Evolutionary conservation across 1,284 basidiomycete genomes (phyloP), one percentile per base, ranked within the genome.

Genomic region (Porodaedalea pini): DNA sequence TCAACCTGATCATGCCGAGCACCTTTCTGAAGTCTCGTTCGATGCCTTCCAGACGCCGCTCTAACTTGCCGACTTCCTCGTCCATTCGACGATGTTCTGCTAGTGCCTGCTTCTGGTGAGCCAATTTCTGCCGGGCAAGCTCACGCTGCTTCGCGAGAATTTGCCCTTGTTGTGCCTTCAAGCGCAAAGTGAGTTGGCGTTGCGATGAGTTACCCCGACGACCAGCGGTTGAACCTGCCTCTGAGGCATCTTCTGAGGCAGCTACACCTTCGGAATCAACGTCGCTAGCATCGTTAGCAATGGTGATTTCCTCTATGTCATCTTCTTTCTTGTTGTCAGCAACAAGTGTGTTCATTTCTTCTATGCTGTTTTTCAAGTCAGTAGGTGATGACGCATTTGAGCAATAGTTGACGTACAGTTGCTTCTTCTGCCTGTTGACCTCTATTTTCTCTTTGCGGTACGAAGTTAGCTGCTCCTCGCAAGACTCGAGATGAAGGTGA

Each of bases 371-470:
- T 27, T n/a, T n/a, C 10, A 1, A 13, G n/a, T 51, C 7, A 40
- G 43, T 52, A 36, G 15, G n/a, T 62, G 48, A 34, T 54, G 56
- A n/a, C n/a, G 52, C 39, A 41, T 58, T 53, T 64, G 11, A 2
- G 51, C 8, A 2, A 56, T 23, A 39, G 31, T 40, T 40, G 29
- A 83, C 92, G 75, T 69, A 94, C 92, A 87, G 79, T 67, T 88
- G 85, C 71, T 92, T 94, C 73, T 89, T 88, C 64, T 87, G 79
- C 60, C 95, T 80, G 70, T 94, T 95, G 53, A 95, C 83, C 64
- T 99, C 96, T 36, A 96, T 92, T 71, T 95, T 92, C 71, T 96
- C 93, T 74, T 99, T 99, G 62, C 96, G 77, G 51, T 97, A 77
- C 43, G 94, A 91, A 8, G 97, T 98, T 59, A 99, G 73, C 62